Percentiles rank a stretch among this genome's conserved stretches.
These are phyloP conservation scores for Leishmania tarentolae DNA, from an alignment of 208 protist species.

Conservation along the genomic window DNA sequence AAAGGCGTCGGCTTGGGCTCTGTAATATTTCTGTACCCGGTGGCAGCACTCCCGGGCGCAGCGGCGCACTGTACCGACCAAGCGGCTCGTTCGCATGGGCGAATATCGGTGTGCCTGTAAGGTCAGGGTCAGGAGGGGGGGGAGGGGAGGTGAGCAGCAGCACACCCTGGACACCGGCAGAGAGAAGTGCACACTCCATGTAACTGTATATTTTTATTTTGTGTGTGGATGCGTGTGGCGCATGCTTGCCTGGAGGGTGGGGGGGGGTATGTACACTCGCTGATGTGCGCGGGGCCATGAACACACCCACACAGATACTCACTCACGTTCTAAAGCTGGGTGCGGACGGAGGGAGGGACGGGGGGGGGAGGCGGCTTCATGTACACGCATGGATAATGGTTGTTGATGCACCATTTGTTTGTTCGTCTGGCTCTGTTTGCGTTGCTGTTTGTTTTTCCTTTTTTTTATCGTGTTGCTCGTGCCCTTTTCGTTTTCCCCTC, in stretches of 20 bases:
- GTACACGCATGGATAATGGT: neutral
- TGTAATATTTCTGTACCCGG: neutral
- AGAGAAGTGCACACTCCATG: neutral
- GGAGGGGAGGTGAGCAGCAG: neutral
- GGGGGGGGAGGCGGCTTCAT: too few relatives aligned
- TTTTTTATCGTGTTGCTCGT: neutral
- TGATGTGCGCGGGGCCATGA: neutral
- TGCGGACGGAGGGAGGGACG: neutral
- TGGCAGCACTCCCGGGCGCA: neutral
- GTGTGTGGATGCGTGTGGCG: too few relatives aligned
- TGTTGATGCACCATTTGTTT: neutral
- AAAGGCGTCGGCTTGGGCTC: neutral
- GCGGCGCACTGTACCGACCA: neutral
- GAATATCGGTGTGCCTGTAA: neutral
- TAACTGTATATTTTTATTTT: neutral
- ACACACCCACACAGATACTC: neutral
- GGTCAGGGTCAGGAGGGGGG: neutral
- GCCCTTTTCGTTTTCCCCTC: neutral
- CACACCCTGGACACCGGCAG: neutral
- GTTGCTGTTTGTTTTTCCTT: slow-evolving; percentile 4
- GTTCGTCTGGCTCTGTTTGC: too few relatives aligned
- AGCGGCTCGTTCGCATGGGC: neutral
- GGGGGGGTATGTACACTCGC: neutral
- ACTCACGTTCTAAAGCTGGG: neutral
- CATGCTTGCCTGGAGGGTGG: neutral